Evolutionary conservation across 2,329 filamentous ascomycete genomes (phyloP).

Genomic region (Whalleya microplaca): DNA sequence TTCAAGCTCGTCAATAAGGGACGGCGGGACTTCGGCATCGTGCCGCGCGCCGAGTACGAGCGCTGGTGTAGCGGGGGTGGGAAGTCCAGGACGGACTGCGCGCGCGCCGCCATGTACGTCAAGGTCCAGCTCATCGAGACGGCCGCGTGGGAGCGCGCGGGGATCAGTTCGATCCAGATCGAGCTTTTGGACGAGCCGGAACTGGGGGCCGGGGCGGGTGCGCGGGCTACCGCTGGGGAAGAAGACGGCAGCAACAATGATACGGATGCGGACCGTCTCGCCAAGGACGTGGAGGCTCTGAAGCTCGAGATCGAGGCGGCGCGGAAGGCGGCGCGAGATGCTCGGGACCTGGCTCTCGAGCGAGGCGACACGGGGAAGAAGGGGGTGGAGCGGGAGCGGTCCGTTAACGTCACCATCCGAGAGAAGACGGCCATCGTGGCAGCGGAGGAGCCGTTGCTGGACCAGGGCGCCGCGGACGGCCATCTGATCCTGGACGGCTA

Average conservation of each 20-base stretch:
- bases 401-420: conserved; percentile 52
- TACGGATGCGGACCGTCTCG: conserved; percentile 32
- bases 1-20: conserved; percentile 66
- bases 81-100: conserved; percentile 76
- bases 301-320: conserved; percentile 51
- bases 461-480: conserved; percentile 40
- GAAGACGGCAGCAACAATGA: conserved; percentile 43
- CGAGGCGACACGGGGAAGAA: conserved; percentile 32
- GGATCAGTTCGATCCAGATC: conserved; percentile 58
- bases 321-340: conserved; percentile 32
- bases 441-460: conserved; percentile 44
- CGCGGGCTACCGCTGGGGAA: not conserved
- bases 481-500: conserved; percentile 58
- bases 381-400: conserved; percentile 39
- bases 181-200: conserved; percentile 70
- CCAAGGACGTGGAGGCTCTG: conserved; percentile 45
- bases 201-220: conserved; percentile 45
- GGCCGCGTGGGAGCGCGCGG: conserved; percentile 80
- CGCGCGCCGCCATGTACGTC: conserved; percentile 78
- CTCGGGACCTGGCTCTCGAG: conserved; percentile 36
- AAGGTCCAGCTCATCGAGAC: conserved; percentile 86
- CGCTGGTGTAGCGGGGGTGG: no score
- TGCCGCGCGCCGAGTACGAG: conserved; percentile 73
- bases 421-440: conserved; percentile 52
- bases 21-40: conserved; percentile 65